Conservation (phyloP, 305 asterid species). For the Rubia balearica region DNA sequence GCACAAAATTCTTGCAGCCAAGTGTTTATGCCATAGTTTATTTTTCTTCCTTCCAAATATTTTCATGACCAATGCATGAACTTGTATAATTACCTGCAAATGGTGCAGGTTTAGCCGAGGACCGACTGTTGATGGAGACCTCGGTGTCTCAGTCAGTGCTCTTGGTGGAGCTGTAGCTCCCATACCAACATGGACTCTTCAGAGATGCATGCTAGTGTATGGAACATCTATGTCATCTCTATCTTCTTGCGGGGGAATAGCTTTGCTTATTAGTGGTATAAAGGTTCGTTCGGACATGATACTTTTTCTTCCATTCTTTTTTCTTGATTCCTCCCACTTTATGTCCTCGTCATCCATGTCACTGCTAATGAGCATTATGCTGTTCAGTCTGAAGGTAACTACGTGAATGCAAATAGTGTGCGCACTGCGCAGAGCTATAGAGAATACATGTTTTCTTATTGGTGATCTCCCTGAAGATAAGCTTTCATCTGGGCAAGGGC, state of each 20-base stretch:
- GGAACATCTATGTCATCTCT: constrained; percentile 99
- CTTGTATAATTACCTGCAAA: constrained; percentile 22
- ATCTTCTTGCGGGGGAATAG: constrained; percentile 96
- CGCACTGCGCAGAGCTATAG: constrained; percentile 91
- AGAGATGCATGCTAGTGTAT: constrained; percentile 91
- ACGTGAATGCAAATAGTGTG: constrained; percentile 80
- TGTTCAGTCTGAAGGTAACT: constrained; percentile 79
- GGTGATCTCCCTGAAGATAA: constrained; percentile 84
- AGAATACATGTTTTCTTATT: constrained; percentile 75
- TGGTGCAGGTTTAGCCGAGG: constrained; percentile 98
- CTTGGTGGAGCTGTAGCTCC: constrained; percentile 99
- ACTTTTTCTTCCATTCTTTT: not conserved
- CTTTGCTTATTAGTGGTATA: constrained; percentile 93
- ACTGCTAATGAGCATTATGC: constrained; percentile 22
- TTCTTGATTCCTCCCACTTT: not conserved
- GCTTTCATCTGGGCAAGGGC: constrained; percentile 86
- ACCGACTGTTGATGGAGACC: constrained; percentile 93
- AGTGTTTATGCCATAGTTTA: not conserved
- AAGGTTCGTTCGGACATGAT: constrained; percentile 47
- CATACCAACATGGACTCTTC: constrained; percentile 99
- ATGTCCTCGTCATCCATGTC: not conserved
- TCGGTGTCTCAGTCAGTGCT: constrained; percentile 91
- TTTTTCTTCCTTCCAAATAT: not conserved
- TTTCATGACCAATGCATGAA: constrained; percentile 10
- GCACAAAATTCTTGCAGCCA: not conserved